These are phyloP conservation scores for Calonectria pseudoturangicola DNA, from an alignment of 2,329 filamentous ascomycete species.

Conservation along the genomic window DNA sequence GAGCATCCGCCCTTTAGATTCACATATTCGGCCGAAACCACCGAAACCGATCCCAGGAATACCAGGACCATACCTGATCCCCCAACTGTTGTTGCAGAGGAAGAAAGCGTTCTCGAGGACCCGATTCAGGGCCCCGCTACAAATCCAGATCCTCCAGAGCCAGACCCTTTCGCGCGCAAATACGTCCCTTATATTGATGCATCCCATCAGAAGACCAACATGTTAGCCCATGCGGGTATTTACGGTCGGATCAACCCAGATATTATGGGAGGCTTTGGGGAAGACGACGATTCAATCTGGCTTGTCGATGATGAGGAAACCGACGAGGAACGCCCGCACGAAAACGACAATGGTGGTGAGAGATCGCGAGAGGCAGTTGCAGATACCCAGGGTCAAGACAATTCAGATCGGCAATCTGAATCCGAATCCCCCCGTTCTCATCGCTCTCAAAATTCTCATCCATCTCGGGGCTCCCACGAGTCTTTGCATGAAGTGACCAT, in stretches of 20 bases:
- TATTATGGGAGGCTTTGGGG: constrained; percentile 57
- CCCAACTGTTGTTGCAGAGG: constrained; percentile 13
- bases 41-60: constrained; percentile 17
- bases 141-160: constrained; percentile 25
- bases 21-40: constrained; percentile 30
- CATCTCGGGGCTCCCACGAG: constrained; percentile 9
- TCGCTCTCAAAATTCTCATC: constrained; percentile 23
- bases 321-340: constrained; percentile 36
- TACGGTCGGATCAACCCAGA: constrained; percentile 58
- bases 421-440: constrained; percentile 33
- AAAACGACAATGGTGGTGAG: constrained; percentile 39
- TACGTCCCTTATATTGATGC: constrained; percentile 52
- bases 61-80: constrained; percentile 6
- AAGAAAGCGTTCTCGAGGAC: not conserved
- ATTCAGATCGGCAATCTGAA: constrained; percentile 23
- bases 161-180: constrained; percentile 42
- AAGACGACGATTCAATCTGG: constrained; percentile 57
- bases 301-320: constrained; percentile 56
- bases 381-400: constrained; percentile 19
- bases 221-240: constrained; percentile 52
- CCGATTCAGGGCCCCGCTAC: constrained; percentile 11
- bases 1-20: constrained; percentile 26
- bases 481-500: constrained; percentile 37
- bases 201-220: constrained; percentile 53
- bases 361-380: not conserved